These are phyloP conservation scores for Dillenia suffruticosa DNA, from an alignment of 164 flowering plant species.

Conservation along the genomic window DNA sequence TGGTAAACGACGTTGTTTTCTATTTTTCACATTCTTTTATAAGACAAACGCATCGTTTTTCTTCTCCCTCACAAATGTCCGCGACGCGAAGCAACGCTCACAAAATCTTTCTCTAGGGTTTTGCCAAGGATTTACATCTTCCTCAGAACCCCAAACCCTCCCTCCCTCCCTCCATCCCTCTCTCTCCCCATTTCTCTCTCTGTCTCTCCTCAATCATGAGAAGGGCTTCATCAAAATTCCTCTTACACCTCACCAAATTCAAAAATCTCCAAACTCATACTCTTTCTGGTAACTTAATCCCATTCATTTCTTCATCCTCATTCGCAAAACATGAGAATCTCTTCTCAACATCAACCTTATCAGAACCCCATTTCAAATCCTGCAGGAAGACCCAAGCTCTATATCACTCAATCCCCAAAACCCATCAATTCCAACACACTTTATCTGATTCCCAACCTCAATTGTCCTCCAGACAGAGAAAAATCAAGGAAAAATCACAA, in stretches of 20 bases:
- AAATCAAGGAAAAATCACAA: constrained; percentile 40
- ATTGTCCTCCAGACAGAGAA: constrained; percentile 56
- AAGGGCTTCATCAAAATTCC: constrained; percentile 35
- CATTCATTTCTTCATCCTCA: constrained; percentile 12
- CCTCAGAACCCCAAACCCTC: no score
- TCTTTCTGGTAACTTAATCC: constrained; percentile 16
- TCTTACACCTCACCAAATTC: constrained; percentile 20
- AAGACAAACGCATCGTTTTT: no score
- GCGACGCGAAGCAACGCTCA: no score
- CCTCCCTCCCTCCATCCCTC: no score
- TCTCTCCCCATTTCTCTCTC: no score
- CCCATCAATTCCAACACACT: constrained; percentile 25
- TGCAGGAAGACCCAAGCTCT: constrained; percentile 32
- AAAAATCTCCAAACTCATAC: constrained; percentile 4
- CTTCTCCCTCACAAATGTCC: no score
- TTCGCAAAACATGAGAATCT: background rate
- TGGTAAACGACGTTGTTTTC: no score
- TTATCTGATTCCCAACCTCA: constrained; percentile 39
- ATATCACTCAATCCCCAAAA: constrained; percentile 14
- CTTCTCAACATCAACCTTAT: constrained; percentile 7
- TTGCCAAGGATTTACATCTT: no score
- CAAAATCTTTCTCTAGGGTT: no score
- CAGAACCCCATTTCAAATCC: constrained; percentile 22
- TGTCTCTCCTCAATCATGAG: constrained; percentile 31
- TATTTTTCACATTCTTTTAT: no score